Base-by-base conservation (phyloP, 1,284 basidiomycete species). In the Melampsora occidentalis region DNA sequence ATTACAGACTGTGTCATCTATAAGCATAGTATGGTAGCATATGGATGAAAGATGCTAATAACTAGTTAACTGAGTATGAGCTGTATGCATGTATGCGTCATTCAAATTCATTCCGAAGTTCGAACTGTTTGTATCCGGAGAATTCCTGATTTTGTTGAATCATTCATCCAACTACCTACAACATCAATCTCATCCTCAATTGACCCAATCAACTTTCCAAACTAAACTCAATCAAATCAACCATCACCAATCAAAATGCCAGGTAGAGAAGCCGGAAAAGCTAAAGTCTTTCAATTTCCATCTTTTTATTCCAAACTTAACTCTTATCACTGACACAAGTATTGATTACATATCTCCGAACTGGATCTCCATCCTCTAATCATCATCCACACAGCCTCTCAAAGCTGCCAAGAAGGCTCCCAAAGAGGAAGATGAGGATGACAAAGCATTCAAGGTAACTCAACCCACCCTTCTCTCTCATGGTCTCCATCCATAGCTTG, bases 361-460 rank as follows among this genome's bases (percentile, higher is more conserved):
- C 42, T 42, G 2, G 16, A 53, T 42, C 16, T 63, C 53, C n/a
- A 63, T 28, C 9, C 6, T 20, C n/a, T 25, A 6, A 20, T 9
- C 48, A 39, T 7, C 22, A 59, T 46, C 42, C 12, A 14, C n/a
- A 28, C 25, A 76, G 72, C 72, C 72, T 48, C 35, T 76, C 31
- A 76, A 76, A 51, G 57, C 51, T 16, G 64, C 72, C 39, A 76
- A 76, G 39, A 68, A 67, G 42, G 72, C 33, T n/a, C 14, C 20
- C 4, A 76, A 76, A 31, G 72, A 76, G 48, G 72, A 76, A 22
- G 72, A 76, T n/a, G 65, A 76, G 25, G 72, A 76, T 49, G 72
- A 76, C 35, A 76, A 76, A 46, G 72, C 57, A 2, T 76, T 69
- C 57, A 67, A 69, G 48, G 72, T 76, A 16, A 61, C 18, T 48